A percentile compares a stretch with the other conserved stretches of the same genome.
phyloP scores from a whole-genome alignment of 2,329 filamentous ascomycete genomes.

The Pochonia chlamydosporia region DNA sequence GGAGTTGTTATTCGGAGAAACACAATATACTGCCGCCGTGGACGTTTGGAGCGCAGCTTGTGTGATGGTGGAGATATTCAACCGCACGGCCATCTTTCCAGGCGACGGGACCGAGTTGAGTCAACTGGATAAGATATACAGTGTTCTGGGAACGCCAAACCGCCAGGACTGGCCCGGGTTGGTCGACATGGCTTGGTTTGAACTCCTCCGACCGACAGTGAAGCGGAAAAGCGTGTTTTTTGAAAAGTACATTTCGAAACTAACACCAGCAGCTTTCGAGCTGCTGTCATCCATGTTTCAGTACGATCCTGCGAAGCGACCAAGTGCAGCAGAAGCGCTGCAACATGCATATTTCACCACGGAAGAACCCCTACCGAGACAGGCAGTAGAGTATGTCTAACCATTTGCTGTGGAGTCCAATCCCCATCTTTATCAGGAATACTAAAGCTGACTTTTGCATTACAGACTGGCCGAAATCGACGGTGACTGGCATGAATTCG shows the following conservation, averaged over 20 bases:
- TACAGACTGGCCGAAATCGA: conserved; percentile 70
- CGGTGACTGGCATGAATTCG: conserved; percentile 98
- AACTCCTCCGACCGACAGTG: conserved; percentile 75
- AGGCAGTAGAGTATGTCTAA: conserved; percentile 74
- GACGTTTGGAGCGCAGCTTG: conserved; percentile 98
- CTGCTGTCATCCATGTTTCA: conserved; percentile 78
- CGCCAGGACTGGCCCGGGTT: conserved; percentile 81
- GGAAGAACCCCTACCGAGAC: conserved; percentile 71
- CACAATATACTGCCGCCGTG: conserved; percentile 81
- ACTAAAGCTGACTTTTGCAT: neutral
- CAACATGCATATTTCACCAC: conserved; percentile 81
- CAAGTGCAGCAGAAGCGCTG: conserved; percentile 77
- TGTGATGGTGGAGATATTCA: conserved; percentile 95
- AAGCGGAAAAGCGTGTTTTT: conserved; percentile 70
- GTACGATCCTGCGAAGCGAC: conserved; percentile 80
- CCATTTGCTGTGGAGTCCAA: no score
- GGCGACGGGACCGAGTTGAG: conserved; percentile 94
- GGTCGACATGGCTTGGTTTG: conserved; percentile 95
- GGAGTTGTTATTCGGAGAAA: conserved; percentile 85
- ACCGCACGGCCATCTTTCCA: conserved; percentile 85
- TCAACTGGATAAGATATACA: conserved; percentile 96
- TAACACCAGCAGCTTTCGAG: conserved; percentile 78
- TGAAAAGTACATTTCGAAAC: conserved; percentile 71
- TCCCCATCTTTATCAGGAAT: neutral
- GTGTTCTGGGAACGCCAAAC: conserved; percentile 81